Base-by-base conservation (phyloP, 176 grass and related monocot genomes). In the Phoenix dactylifera region DNA sequence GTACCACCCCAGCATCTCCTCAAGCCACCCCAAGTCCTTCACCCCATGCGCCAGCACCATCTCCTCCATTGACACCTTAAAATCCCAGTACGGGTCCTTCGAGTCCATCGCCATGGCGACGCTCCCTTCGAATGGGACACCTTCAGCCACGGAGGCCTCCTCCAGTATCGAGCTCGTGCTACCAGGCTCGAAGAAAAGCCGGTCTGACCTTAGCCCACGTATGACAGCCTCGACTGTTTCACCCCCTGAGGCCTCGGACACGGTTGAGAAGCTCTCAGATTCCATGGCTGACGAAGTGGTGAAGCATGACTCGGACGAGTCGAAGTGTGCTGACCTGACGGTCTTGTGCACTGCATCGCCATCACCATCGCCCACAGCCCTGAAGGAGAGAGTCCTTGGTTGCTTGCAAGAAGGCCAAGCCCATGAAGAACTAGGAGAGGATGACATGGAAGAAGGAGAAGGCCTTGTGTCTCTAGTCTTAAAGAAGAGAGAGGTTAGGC, bases 1-100 rank as follows among this genome's bases (percentile, higher is more conserved):
- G 68, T 85, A 94, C 89, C 84, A 88, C 25, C 59, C 74, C 25
- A 94, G 74, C 89, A 94, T 94, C 69, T 88, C 59, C 73, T 94
- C 84, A 3, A 94, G 73, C 80, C 80, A 94, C 14, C 66, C 67
- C 74, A 77, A 88, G 73, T 76, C 72, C 35, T 77, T 74, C 17
- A 75, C 56, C n/a, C 89, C 89, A 54, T 84, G 61, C 39, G 74
- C 80, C 48, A 35, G 57, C 59, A 94, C 80, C 89, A 94, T 94
- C 79, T 84, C 84, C 56, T 74, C 67, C 80, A 94, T 94, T 26
- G 89, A 94, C 75, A 53, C 69, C 18, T 77, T 72, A 69, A 94
- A 94, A 70, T 94, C 89, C 50, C 3, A 55, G 89, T 94, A 94
- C 54, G 84, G 89, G 62, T 94, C 80, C 17, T 74, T 77, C 53